phyloP scores from a whole-genome alignment of 345 rosid species.

The Gossypium sturtianum region DNA sequence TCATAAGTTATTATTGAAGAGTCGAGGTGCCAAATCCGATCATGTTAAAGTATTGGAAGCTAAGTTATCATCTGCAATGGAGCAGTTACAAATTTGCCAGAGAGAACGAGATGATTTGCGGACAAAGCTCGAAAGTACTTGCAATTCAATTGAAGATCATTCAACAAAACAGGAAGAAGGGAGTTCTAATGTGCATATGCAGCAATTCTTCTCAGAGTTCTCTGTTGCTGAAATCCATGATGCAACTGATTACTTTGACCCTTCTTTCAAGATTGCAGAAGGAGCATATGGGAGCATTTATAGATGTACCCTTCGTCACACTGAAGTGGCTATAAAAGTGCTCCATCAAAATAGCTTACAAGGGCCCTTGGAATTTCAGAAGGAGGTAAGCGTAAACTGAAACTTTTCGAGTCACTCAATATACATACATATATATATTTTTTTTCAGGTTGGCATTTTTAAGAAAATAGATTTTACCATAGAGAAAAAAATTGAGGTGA shows the following conservation, averaged over 20 bases:
- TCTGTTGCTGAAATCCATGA: slow-evolving; percentile 27
- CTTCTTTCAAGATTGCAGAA: slow-evolving; percentile 26
- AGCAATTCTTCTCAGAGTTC: slow-evolving; percentile 22
- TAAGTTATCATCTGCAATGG: slow-evolving; percentile 8
- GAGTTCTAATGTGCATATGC: slow-evolving; percentile 15
- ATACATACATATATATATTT: too few species aligned
- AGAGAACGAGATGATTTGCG: slow-evolving; percentile 29
- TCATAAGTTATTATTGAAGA: slow-evolving; percentile 13
- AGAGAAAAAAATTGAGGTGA: too few species aligned
- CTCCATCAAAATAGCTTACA: slow-evolving; percentile 20
- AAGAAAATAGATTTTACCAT: too few species aligned
- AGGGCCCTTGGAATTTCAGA: slow-evolving; percentile 18
- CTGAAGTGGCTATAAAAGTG: slow-evolving; percentile 36
- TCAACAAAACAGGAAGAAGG: slow-evolving; percentile 8
- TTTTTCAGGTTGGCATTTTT: too few species aligned
- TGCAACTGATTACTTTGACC: slow-evolving; percentile 30
- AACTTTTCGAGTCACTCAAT: too few species aligned
- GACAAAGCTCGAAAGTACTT: slow-evolving; percentile 27
- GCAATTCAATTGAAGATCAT: slow-evolving; percentile 1
- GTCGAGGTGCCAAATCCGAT: slow-evolving; percentile 7
- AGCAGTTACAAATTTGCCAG: slow-evolving; percentile 19
- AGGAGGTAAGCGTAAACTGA: slow-evolving; percentile 25
- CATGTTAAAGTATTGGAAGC: slow-evolving; percentile 11
- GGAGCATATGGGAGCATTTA: slow-evolving; percentile 27
- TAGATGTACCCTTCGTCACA: slow-evolving; percentile 33